These are phyloP conservation scores for Stephanodiscus minutulus DNA, from an alignment of 108 stramenopile species.

Conservation along the genomic window DNA sequence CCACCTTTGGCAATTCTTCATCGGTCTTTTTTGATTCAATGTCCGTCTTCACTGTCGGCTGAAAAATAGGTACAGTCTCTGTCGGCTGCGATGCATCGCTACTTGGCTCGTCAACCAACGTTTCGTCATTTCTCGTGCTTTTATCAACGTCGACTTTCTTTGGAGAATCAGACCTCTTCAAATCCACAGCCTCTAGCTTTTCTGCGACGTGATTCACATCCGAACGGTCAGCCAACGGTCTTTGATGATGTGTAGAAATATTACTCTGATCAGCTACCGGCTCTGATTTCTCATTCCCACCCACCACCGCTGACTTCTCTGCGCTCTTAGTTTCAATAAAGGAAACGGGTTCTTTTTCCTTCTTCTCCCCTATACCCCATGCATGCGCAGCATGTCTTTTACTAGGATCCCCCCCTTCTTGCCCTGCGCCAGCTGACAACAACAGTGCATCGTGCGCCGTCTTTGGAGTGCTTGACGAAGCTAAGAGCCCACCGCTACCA, in stretches of 20 bases:
- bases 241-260: constrained; percentile 2
- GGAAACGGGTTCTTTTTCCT: constrained; percentile 6
- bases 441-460: constrained; percentile 41
- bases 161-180: not conserved
- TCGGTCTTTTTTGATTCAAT: constrained; percentile 6
- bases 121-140: not conserved
- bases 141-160: not conserved
- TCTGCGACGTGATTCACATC: not conserved
- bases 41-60: constrained; percentile 15
- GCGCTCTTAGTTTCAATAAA: not conserved
- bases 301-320: not conserved
- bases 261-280: not conserved
- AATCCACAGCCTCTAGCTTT: not conserved
- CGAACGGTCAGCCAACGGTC: constrained; percentile 1
- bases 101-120: constrained; percentile 3
- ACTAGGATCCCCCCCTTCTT: constrained; percentile 23
- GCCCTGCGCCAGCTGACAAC: constrained; percentile 18
- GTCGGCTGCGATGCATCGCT: constrained; percentile 7
- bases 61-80: constrained; percentile 7
- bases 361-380: constrained; percentile 33
- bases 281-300: constrained; percentile 9
- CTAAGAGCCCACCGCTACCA: constrained; percentile 24
- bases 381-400: constrained; percentile 19
- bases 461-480: constrained; percentile 28
- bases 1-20: constrained; percentile 10